A percentile compares a stretch with the other conserved stretches of the same genome.
Conservation (phyloP, 352 stramenopile genomes). For the Pythium myriotylum region DNA sequence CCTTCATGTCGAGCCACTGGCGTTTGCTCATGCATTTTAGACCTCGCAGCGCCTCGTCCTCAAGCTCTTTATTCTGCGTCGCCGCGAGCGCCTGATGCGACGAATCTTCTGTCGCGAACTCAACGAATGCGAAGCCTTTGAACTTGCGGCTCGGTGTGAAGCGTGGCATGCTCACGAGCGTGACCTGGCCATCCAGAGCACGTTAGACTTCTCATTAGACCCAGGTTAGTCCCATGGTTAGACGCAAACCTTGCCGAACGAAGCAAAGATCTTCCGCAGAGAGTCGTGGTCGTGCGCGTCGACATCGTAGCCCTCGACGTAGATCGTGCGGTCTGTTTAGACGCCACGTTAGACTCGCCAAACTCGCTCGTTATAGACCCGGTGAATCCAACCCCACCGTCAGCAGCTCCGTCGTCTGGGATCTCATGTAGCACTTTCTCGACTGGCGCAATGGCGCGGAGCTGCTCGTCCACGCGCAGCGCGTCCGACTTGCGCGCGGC, state of each 20-base stretch:
- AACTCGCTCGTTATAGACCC: no score
- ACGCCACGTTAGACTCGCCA: not conserved
- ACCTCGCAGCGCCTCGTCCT: slow-evolving; percentile 26
- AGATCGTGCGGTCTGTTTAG: slow-evolving; percentile 59
- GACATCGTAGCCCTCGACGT: slow-evolving; percentile 68
- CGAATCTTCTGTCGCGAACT: slow-evolving; percentile 51
- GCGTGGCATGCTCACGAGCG: slow-evolving; percentile 73
- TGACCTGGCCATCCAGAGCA: slow-evolving; percentile 37
- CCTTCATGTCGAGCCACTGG: slow-evolving; percentile 63
- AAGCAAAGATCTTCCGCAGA: slow-evolving; percentile 52
- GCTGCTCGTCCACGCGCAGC: slow-evolving; percentile 46
- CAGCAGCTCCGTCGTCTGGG: not conserved
- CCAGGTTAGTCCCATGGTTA: no score
- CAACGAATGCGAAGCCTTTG: slow-evolving; percentile 85
- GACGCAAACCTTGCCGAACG: slow-evolving; percentile 77
- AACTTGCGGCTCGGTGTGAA: slow-evolving; percentile 70
- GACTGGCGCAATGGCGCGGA: slow-evolving; percentile 49
- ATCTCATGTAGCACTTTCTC: slow-evolving; percentile 22
- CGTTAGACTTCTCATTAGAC: no score
- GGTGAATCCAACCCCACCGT: slow-evolving; percentile 7
- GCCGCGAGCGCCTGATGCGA: slow-evolving; percentile 34
- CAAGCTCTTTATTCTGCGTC: slow-evolving; percentile 18
- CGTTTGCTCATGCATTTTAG: slow-evolving; percentile 65
- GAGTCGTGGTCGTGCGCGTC: slow-evolving; percentile 67
- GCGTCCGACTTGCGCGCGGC: slow-evolving; percentile 53